Conservation (phyloP, 805 yeast species). For the Teunomyces panamensis region DNA sequence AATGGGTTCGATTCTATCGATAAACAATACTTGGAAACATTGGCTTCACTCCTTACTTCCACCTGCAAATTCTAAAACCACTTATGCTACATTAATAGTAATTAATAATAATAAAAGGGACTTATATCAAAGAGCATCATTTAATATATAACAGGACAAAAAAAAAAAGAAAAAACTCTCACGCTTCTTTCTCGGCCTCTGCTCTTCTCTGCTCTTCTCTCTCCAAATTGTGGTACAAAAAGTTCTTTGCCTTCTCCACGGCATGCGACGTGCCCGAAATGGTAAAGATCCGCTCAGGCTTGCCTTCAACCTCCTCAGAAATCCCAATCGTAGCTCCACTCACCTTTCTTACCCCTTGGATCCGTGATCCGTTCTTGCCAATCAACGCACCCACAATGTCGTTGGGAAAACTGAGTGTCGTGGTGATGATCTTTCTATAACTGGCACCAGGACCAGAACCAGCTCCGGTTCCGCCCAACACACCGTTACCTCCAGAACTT, state of each 20-base stretch:
- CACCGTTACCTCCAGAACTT: not conserved
- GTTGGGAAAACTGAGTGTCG: constrained; percentile 61
- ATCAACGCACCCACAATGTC: constrained; percentile 86
- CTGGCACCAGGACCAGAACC: constrained; percentile 3
- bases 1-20: constrained; percentile 71
- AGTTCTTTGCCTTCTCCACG: constrained; percentile 56
- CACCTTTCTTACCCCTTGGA: constrained; percentile 77
- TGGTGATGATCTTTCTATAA: constrained; percentile 24
- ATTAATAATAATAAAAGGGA: too few relatives aligned
- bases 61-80: constrained; percentile 42
- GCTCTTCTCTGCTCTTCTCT: constrained; percentile 50
- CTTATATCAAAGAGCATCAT: not conserved
- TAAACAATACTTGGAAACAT: constrained; percentile 51
- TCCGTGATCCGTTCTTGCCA: constrained; percentile 82
- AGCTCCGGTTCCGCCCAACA: not conserved
- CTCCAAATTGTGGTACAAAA: constrained; percentile 57
- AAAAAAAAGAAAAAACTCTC: not conserved
- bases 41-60: constrained; percentile 52
- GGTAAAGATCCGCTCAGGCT: constrained; percentile 66
- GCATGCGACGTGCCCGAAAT: constrained; percentile 58
- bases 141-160: not conserved
- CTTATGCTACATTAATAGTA: too few relatives aligned
- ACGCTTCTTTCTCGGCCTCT: constrained; percentile 8
- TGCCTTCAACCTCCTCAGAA: constrained; percentile 62
- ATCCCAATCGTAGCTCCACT: constrained; percentile 80